Conservation (phyloP, 2,329 filamentous ascomycete genomes). For the Ophiosphaerella narmari region DNA sequence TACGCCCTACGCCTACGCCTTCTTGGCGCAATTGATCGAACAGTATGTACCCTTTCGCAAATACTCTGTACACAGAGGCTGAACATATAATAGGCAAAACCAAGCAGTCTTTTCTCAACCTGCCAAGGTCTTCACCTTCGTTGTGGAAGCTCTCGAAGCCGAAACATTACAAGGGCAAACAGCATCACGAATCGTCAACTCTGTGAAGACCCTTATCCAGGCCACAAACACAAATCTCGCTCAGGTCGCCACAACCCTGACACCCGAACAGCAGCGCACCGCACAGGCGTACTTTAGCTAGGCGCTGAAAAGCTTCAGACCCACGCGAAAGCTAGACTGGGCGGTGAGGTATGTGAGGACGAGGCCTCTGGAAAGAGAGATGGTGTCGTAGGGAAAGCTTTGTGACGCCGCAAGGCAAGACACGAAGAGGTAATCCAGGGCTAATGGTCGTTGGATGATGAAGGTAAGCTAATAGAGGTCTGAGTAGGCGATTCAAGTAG, state of each 20-base stretch:
- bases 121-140: conserved; percentile 79
- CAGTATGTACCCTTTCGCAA: conserved; percentile 70
- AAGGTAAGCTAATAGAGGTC: too few relatives aligned
- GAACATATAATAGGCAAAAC: conserved; percentile 68
- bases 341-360: too few relatives aligned
- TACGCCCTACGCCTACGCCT: conserved; percentile 92
- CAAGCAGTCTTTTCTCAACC: conserved; percentile 78
- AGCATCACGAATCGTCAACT: conserved; percentile 73
- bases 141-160: conserved; percentile 86
- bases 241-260: conserved; percentile 74
- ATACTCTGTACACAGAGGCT: not conserved
- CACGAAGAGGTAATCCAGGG: too few relatives aligned
- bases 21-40: conserved; percentile 87
- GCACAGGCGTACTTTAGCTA: conserved; percentile 80
- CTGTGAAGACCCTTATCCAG: conserved; percentile 77
- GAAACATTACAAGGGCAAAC: conserved; percentile 88
- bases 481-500: too few relatives aligned
- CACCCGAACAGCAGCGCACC: conserved; percentile 76
- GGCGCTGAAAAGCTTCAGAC: conserved; percentile 9
- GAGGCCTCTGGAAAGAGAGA: too few relatives aligned
- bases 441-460: too few relatives aligned
- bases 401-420: too few relatives aligned
- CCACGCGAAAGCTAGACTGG: conserved; percentile 2
- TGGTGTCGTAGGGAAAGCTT: too few relatives aligned
- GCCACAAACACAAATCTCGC: conserved; percentile 75